A percentile compares a stretch with the other conserved stretches of the same genome.
phyloP scores from a whole-genome alignment of 164 flowering plant genomes.

The Tinospora cordifolia region DNA sequence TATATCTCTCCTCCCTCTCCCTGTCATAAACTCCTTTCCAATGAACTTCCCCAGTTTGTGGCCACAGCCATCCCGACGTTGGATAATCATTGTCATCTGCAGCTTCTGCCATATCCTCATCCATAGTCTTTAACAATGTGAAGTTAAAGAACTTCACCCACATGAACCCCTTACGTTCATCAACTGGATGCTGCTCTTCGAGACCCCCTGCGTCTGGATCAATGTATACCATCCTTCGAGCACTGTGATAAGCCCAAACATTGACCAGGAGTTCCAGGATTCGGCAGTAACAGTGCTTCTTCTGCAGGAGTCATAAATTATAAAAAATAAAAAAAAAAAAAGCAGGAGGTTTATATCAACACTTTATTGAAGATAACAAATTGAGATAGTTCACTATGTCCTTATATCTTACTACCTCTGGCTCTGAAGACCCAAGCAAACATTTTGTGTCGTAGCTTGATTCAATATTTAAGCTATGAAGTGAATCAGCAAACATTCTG shows the following conservation, averaged over 20 bases:
- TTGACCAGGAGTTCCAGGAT: slow-evolving; percentile 77
- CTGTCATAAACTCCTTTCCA: slow-evolving; percentile 92
- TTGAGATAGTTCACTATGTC: not conserved
- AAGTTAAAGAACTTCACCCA: slow-evolving; percentile 75
- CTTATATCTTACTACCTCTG: slow-evolving; percentile 61
- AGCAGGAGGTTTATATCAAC: not conserved
- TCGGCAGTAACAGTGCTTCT: slow-evolving; percentile 81
- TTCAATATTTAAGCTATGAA: slow-evolving; percentile 52
- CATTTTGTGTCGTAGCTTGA: slow-evolving; percentile 32
- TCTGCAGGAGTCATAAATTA: slow-evolving; percentile 34
- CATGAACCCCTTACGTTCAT: slow-evolving; percentile 58
- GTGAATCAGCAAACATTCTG: slow-evolving; percentile 93
- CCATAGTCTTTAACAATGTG: slow-evolving; percentile 83
- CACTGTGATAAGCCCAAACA: slow-evolving; percentile 98
- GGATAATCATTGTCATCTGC: slow-evolving; percentile 73
- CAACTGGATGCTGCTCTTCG: slow-evolving; percentile 79
- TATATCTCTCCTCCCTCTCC: slow-evolving; percentile 81
- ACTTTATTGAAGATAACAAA: slow-evolving; percentile 1
- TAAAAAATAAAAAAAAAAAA: slow-evolving; percentile 8
- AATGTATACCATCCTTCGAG: slow-evolving; percentile 70
- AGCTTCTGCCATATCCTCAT: slow-evolving; percentile 93
- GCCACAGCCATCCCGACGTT: slow-evolving; percentile 78
- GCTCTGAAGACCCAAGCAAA: slow-evolving; percentile 52
- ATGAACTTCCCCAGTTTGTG: slow-evolving; percentile 84
- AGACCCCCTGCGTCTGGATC: slow-evolving; percentile 63